Base-by-base conservation (phyloP, 2,329 filamentous ascomycete genomes). In the Sporothrix brasiliensis region DNA sequence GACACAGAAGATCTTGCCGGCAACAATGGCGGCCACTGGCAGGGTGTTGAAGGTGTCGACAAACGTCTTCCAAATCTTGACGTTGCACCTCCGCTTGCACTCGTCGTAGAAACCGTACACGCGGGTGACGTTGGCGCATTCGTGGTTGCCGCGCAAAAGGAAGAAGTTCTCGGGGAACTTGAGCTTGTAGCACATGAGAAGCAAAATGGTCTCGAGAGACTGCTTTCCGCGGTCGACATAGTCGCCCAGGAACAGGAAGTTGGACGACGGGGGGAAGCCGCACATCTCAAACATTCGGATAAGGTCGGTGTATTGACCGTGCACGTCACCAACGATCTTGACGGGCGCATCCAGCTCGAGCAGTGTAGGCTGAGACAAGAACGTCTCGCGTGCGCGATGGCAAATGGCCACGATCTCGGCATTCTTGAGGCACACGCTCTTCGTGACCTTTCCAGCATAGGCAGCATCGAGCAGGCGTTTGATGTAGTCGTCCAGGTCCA, bases 231-330 rank as follows among this genome's bases (percentile, higher is more conserved):
- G 90, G 79, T 98, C 94, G 77, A 98, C 94, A 78, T 98, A 98
- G 79, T 98, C 94, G 67, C 94, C 94, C 4, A 98, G 84, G 81
- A 97, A 98, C 67, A 98, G 86, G 78, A 93, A 98, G 82, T 98
- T 98, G 52, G 93, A 88, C 73, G 88, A 91, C 1, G 94, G 94
- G 9, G 94, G 94, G 77, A 97, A 98, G 5, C 94, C 94, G 78
- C 94, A 97, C 94, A 97, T 97, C 80, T 98, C 94, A 77, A 98
- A 98, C 87, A 98, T 92, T 73, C 94, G 90, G 77, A 98, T 96
- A 67, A 98, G 83, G 80, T 98, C 94, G 13, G 93, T 97, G 79
- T 97, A 98, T 80, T 98, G 94, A 67, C 94, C 94, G 79, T 98
- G 94, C 16, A 98, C 93, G 78, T 98, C 94, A 67, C 94, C 94